phyloP scores from a whole-genome alignment of 257 asterid species.

The Cinchona pubescens region DNA sequence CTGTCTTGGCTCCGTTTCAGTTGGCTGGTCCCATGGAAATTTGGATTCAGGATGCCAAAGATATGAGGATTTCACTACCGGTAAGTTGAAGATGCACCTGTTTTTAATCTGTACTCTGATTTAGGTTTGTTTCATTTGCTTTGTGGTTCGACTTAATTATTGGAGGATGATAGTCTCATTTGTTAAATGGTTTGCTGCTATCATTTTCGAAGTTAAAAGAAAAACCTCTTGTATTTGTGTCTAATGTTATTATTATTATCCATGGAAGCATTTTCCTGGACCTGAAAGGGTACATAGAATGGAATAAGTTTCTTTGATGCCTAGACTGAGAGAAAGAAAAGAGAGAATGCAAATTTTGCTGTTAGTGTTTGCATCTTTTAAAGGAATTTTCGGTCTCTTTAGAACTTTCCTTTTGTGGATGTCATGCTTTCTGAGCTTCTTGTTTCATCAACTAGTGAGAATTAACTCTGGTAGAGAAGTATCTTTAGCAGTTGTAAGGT shows the following conservation, averaged over 20 bases:
- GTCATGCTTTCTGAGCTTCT: not conserved
- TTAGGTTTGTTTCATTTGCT: not conserved
- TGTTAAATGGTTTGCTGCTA: not conserved
- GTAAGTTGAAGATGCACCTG: conserved; percentile 45
- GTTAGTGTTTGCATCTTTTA: too few relatives aligned
- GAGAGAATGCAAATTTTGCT: too few relatives aligned
- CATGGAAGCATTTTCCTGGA: not conserved
- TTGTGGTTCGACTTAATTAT: not conserved
- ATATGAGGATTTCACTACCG: conserved; percentile 87
- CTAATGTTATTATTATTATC: too few relatives aligned
- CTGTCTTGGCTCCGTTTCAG: conserved; percentile 87
- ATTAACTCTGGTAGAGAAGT: not conserved
- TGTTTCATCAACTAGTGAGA: not conserved
- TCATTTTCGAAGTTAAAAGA: not conserved
- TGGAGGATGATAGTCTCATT: not conserved
- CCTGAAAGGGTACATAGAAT: not conserved
- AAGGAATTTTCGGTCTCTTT: too few relatives aligned
- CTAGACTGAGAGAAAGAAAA: not conserved
- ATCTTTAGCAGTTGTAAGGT: not conserved
- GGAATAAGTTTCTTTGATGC: not conserved
- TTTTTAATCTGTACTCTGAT: not conserved
- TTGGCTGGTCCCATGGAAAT: conserved; percentile 98
- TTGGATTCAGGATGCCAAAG: conserved; percentile 95
- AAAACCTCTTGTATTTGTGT: not conserved
- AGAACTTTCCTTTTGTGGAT: not conserved